Percentiles rank a stretch among this genome's conserved stretches.
These are phyloP conservation scores for Thalassiosira livingstoniorum DNA, from an alignment of 352 stramenopile species.

Conservation along the genomic window DNA sequence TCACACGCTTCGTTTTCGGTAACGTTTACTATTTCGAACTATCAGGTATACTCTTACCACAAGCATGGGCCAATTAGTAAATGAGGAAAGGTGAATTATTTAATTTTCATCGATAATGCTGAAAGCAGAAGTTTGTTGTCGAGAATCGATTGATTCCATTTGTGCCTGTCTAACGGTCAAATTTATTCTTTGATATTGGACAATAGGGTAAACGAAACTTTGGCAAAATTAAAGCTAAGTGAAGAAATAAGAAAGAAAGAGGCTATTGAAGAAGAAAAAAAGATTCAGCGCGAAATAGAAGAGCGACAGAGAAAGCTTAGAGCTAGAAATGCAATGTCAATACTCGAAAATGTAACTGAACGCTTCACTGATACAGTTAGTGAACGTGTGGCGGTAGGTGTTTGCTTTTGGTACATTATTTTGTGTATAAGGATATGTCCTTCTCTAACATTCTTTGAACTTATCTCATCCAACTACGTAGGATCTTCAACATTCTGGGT, in stretches of 20 bases:
- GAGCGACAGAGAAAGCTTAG: conserved; percentile 20
- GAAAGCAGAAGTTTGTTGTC: too few species aligned
- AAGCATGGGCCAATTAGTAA: conserved; percentile 61
- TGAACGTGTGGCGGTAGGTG: neutral
- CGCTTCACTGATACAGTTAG: neutral
- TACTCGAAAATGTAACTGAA: neutral
- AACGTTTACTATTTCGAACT: neutral
- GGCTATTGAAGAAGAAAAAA: conserved; percentile 46
- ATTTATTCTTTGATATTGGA: too few species aligned
- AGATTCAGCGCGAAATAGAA: conserved; percentile 40
- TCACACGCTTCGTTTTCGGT: neutral
- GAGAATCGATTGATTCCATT: too few species aligned
- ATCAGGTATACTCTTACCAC: conserved; percentile 65
- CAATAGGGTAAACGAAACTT: conserved; percentile 58
- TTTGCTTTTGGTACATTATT: too few species aligned
- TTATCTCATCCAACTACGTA: neutral
- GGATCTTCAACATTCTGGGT: neutral
- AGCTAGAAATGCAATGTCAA: conserved; percentile 20
- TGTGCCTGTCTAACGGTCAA: too few species aligned
- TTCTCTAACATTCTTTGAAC: neutral
- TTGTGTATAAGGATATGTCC: neutral
- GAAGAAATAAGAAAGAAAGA: conserved; percentile 62
- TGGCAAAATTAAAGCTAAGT: conserved; percentile 59
- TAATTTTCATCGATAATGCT: too few species aligned
- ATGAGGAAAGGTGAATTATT: conserved; percentile 47